Percentiles rank a stretch among this genome's conserved stretches.
Conservation (phyloP, 139 green algal genomes). For the Edaphochlamys debaryana region DNA sequence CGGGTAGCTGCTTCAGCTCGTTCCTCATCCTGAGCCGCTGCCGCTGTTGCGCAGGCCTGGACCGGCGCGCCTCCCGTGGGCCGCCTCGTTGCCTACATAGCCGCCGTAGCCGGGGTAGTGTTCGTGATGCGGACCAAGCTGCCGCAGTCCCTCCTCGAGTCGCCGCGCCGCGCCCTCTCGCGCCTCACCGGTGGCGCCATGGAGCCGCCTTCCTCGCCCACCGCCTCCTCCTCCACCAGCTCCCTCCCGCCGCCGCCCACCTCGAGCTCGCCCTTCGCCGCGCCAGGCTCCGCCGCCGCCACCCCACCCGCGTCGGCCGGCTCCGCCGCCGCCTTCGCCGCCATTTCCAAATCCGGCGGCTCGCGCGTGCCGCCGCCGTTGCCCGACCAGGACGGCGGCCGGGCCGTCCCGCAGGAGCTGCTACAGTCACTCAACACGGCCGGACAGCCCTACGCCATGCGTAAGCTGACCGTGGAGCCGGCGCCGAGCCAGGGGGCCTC, state of each 20-base stretch:
- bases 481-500: neutral
- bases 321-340: neutral
- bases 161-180: too few relatives aligned
- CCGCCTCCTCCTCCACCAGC: neutral
- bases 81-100: constrained; percentile 39
- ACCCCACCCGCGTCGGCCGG: neutral
- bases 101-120: constrained; percentile 31
- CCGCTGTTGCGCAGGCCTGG: constrained; percentile 1
- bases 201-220: neutral
- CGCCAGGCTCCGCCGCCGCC: too few relatives aligned
- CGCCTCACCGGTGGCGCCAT: too few relatives aligned
- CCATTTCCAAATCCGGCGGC: neutral
- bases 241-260: neutral
- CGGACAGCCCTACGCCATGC: neutral
- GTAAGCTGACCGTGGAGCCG: neutral
- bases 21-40: neutral
- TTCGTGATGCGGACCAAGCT: constrained; percentile 38
- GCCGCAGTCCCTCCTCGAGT: neutral
- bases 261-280: neutral
- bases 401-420: neutral
- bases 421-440: too few relatives aligned
- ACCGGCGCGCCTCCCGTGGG: constrained; percentile 26
- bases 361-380: too few relatives aligned
- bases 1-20: too few relatives aligned
- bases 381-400: neutral